Conservation (phyloP, 2,329 filamentous ascomycete genomes). For the Simplicillium sp. region DNA sequence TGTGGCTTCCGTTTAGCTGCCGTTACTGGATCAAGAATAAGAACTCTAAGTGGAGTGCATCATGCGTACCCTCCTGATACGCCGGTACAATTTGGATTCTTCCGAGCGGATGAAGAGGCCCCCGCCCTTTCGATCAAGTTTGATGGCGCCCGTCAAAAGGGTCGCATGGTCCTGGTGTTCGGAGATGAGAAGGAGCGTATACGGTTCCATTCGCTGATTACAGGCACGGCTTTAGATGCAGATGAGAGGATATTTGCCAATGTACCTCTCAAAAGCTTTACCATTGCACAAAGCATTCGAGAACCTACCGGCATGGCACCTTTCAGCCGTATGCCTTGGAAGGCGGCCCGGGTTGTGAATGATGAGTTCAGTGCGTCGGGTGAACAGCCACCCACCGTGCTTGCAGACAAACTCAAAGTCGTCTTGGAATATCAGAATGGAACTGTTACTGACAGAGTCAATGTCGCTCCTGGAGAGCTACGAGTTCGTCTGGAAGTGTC, state of each 20-base stretch:
- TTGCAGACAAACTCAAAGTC: slow-evolving; percentile 68
- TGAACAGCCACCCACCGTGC: slow-evolving; percentile 55
- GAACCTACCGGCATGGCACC: slow-evolving; percentile 39
- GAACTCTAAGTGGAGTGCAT: slow-evolving; percentile 67
- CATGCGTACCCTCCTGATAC: slow-evolving; percentile 56
- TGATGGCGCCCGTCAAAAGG: slow-evolving; percentile 54
- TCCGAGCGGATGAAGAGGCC: slow-evolving; percentile 60
- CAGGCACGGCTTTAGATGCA: slow-evolving; percentile 58
- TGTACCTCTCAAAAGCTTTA: slow-evolving; percentile 55
- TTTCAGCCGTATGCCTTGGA: slow-evolving; percentile 50
- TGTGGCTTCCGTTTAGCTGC: slow-evolving; percentile 71
- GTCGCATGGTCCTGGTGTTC: slow-evolving; percentile 71
- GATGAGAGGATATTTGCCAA: slow-evolving; percentile 66
- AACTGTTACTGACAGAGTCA: slow-evolving; percentile 74
- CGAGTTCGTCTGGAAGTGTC: slow-evolving; percentile 56
- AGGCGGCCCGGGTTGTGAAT: slow-evolving; percentile 63
- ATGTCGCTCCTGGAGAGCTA: slow-evolving; percentile 67
- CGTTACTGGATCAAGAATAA: slow-evolving; percentile 66
- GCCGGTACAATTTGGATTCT: slow-evolving; percentile 70
- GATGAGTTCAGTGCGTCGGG: slow-evolving; percentile 51
- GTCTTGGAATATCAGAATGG: slow-evolving; percentile 68
- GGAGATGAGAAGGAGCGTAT: slow-evolving; percentile 61
- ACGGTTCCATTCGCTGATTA: slow-evolving; percentile 62
- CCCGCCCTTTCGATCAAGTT: slow-evolving; percentile 64
- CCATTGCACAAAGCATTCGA: slow-evolving; percentile 45